Conservation (phyloP, 116 monocot species). For the Iris pallida region DNA sequence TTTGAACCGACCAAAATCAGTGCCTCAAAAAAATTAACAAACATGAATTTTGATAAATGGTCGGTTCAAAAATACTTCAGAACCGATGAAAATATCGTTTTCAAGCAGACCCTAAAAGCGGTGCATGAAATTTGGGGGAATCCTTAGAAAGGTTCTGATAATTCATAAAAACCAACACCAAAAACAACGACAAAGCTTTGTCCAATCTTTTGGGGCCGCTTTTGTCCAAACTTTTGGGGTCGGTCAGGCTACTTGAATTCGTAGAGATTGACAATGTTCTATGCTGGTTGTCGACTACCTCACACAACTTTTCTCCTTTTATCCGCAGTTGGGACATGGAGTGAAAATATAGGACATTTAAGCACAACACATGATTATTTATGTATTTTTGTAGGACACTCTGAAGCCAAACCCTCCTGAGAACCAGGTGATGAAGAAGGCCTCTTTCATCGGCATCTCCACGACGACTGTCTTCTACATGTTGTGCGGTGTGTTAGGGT, state of each 20-base stretch:
- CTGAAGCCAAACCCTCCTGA: slow-evolving; percentile 71
- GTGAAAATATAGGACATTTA: not conserved
- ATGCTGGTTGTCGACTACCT: not conserved
- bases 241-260: not conserved
- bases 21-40: too few species aligned
- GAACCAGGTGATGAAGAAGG: slow-evolving; percentile 78
- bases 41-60: too few species aligned
- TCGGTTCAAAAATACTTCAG: too few species aligned
- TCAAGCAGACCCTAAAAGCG: too few species aligned
- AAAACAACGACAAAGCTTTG: too few species aligned
- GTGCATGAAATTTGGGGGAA: too few species aligned
- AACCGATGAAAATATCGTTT: too few species aligned
- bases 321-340: not conserved
- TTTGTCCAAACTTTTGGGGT: not conserved
- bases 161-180: too few species aligned
- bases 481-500: slow-evolving; percentile 76
- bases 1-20: too few species aligned
- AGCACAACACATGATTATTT: not conserved
- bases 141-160: too few species aligned
- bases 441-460: slow-evolving; percentile 48
- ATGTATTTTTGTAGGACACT: slow-evolving; percentile 46
- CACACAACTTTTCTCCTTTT: not conserved
- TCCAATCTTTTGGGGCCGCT: not conserved
- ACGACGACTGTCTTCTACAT: slow-evolving; percentile 83
- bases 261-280: slow-evolving; percentile 4